Conservation (phyloP, 108 stramenopile genomes). For the Craspedostauros australis region DNA sequence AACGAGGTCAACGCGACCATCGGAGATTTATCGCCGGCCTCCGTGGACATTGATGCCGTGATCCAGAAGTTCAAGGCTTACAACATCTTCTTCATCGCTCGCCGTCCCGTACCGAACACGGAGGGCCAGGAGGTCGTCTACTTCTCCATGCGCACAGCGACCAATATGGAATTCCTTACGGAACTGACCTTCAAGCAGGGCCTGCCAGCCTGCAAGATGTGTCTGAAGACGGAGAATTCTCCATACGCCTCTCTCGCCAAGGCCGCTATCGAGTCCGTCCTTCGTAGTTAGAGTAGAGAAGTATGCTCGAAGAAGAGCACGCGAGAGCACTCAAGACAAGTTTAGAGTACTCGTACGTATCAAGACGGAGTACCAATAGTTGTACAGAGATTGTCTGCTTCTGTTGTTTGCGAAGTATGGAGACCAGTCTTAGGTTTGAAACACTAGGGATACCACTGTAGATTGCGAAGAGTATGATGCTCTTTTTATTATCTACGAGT, state of each 20-base stretch:
- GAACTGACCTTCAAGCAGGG: slow-evolving; percentile 94
- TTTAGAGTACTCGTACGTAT: no score
- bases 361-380: no score
- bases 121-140: slow-evolving; percentile 92
- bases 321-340: no score
- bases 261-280: slow-evolving; percentile 68
- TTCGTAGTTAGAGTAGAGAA: slow-evolving; percentile 45
- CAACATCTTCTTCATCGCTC: slow-evolving; percentile 88
- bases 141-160: slow-evolving; percentile 75
- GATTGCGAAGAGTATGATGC: no score
- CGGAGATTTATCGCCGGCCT: slow-evolving; percentile 53
- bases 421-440: no score
- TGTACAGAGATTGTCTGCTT: no score
- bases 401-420: no score
- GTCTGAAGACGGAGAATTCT: slow-evolving; percentile 78
- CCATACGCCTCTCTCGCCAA: slow-evolving; percentile 71
- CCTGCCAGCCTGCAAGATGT: slow-evolving; percentile 87
- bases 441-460: no score
- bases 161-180: slow-evolving; percentile 74
- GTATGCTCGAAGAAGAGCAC: no score
- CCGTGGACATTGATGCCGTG: slow-evolving; percentile 75
- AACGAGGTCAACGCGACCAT: slow-evolving; percentile 80
- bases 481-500: no score
- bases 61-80: slow-evolving; percentile 67
- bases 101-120: slow-evolving; percentile 85